phyloP scores from a whole-genome alignment of 23 red algal species.

The Gracilaria gracilis region DNA sequence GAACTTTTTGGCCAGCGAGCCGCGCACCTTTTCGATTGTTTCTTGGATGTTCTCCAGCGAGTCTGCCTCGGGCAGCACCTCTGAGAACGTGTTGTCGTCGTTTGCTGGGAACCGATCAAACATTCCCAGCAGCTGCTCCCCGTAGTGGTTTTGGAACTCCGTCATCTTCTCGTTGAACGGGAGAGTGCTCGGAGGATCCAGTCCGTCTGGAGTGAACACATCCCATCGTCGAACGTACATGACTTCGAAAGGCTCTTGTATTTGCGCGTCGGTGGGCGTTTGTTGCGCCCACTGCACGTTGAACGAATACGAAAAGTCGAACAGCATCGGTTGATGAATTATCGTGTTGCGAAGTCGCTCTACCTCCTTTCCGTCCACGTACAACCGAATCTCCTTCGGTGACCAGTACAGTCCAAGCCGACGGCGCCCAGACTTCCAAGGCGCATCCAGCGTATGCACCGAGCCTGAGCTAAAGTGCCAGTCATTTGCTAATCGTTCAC shows the following conservation, averaged over 20 bases:
- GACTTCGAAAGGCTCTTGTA: slow-evolving; percentile 3
- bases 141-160: slow-evolving; percentile 17
- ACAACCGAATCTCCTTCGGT: slow-evolving; percentile 34
- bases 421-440: background rate
- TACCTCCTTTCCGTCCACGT: slow-evolving; percentile 17
- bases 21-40: background rate
- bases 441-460: slow-evolving; percentile 23
- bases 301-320: slow-evolving; percentile 37
- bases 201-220: slow-evolving; percentile 38
- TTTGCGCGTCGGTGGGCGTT: background rate
- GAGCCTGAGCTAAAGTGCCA: slow-evolving; percentile 38
- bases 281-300: slow-evolving; percentile 42
- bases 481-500: slow-evolving; percentile 15
- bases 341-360: slow-evolving; percentile 10
- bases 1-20: background rate
- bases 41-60: background rate
- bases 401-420: slow-evolving; percentile 33
- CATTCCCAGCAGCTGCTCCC: slow-evolving; percentile 21
- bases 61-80: slow-evolving; percentile 1
- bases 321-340: slow-evolving; percentile 36
- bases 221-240: slow-evolving; percentile 41
- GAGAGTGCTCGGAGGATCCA: slow-evolving; percentile 13
- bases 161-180: slow-evolving; percentile 30
- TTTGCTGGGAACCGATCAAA: slow-evolving; percentile 31
- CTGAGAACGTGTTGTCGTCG: slow-evolving; percentile 50